phyloP scores from a whole-genome alignment of 2,329 filamentous ascomycete species.

The Diaporthe aspalathi region DNA sequence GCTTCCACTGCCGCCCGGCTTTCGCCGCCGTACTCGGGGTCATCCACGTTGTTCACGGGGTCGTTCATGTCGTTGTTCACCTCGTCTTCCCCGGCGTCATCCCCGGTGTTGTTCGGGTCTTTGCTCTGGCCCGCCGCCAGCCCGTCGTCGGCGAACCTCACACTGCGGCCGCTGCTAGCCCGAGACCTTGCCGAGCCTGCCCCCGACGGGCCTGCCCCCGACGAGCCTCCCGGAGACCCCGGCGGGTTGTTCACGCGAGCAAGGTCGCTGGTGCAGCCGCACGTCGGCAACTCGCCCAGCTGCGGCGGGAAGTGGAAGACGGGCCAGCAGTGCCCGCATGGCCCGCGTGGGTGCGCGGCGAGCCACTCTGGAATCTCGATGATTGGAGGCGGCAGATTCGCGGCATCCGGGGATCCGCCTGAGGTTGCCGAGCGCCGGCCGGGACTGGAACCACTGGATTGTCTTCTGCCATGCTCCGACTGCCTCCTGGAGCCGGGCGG shows the following conservation, averaged over 20 bases:
- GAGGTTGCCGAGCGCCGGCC: not conserved
- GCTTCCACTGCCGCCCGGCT: no score
- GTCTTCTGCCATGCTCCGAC: not conserved
- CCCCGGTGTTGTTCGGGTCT: not conserved
- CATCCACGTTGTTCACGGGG: not conserved
- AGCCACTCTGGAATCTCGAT: conserved; percentile 23
- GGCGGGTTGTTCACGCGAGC: conserved; percentile 9
- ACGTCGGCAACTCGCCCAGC: conserved; percentile 11
- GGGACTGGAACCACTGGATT: not conserved
- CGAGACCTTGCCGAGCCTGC: not conserved
- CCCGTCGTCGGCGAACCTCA: conserved; percentile 31
- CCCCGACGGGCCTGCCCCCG: not conserved
- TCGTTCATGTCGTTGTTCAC: not conserved
- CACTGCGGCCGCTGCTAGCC: conserved; percentile 20
- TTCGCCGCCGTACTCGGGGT: no score
- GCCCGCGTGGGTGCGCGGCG: conserved; percentile 10
- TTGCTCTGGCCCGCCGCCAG: not conserved
- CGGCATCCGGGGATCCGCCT: not conserved
- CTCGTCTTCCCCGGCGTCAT: no score
- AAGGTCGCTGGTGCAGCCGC: conserved; percentile 20
- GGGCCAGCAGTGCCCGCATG: conserved; percentile 25
- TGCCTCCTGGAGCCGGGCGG: not conserved
- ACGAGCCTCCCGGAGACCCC: not conserved
- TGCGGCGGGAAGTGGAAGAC: conserved; percentile 14
- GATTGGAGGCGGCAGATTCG: not conserved